phyloP scores from a whole-genome alignment of 129 eudicot species.

The Flaveria brownii region DNA sequence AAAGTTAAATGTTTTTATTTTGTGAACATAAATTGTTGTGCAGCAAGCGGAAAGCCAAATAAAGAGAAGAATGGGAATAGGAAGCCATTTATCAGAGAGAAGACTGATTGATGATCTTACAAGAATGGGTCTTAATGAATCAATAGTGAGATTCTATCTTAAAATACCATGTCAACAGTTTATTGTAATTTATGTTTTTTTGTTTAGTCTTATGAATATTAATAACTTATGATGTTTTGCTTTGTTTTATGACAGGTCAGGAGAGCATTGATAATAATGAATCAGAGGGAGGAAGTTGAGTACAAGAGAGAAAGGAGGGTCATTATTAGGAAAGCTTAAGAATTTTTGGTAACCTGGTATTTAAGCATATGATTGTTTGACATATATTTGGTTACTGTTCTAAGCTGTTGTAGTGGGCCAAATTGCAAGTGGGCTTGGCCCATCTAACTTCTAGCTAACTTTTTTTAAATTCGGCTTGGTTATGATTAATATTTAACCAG shows the following conservation, averaged over 20 bases:
- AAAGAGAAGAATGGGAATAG: slow-evolving; percentile 98
- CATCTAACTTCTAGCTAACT: neutral
- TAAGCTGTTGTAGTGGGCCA: neutral
- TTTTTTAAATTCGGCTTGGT: neutral
- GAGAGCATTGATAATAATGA: slow-evolving; percentile 93
- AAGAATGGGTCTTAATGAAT: slow-evolving; percentile 89
- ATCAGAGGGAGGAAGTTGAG: slow-evolving; percentile 95
- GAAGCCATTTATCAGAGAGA: slow-evolving; percentile 95
- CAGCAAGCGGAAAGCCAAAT: slow-evolving; percentile 96
- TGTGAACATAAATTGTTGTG: slow-evolving; percentile 3
- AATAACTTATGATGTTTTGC: neutral
- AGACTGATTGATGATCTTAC: slow-evolving; percentile 88
- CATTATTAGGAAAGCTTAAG: slow-evolving; percentile 63
- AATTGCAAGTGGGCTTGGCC: neutral
- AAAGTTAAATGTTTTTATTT: neutral
- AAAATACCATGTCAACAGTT: neutral
- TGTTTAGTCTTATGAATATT: neutral
- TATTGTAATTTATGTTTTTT: neutral
- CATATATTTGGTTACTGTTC: neutral
- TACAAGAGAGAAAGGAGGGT: slow-evolving; percentile 88
- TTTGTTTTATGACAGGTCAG: slow-evolving; percentile 57
- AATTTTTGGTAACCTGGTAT: neutral
- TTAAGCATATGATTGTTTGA: neutral
- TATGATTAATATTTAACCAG: neutral
- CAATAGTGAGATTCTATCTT: slow-evolving; percentile 54